Evolutionary conservation across 2,329 filamentous ascomycete genomes (phyloP).

Genomic region (Arthrobotrys pseudoclavata): DNA sequence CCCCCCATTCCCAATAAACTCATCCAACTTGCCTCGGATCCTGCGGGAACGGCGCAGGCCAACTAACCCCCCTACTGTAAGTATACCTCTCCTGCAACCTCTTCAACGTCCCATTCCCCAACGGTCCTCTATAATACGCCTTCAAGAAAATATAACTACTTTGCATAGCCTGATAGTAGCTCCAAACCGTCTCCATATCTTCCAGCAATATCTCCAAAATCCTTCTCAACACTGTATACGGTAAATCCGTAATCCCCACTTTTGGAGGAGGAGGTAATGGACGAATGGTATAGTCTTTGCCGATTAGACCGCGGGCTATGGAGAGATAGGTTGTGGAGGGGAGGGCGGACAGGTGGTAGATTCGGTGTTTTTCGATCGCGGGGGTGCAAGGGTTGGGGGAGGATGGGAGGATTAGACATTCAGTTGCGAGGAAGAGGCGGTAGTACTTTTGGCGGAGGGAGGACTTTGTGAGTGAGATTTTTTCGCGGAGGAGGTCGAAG

Average conservation of each 20-base stretch:
- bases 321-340: neutral
- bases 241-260: slow-evolving; percentile 32
- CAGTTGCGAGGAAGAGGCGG: slow-evolving; percentile 46
- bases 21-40: slow-evolving; percentile 46
- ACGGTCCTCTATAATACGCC: slow-evolving; percentile 29
- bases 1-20: no score
- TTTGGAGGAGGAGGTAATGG: slow-evolving; percentile 7
- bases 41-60: slow-evolving; percentile 42
- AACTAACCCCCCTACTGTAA: slow-evolving; percentile 41
- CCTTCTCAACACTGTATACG: slow-evolving; percentile 29
- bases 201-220: slow-evolving; percentile 35
- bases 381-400: neutral
- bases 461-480: neutral
- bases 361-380: slow-evolving; percentile 27
- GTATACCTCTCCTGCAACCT: slow-evolving; percentile 47
- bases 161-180: slow-evolving; percentile 36
- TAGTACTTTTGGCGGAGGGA: slow-evolving; percentile 30
- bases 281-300: slow-evolving; percentile 16
- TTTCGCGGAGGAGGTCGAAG: slow-evolving; percentile 43
- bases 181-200: slow-evolving; percentile 25
- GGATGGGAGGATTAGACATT: slow-evolving; percentile 17
- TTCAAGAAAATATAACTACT: slow-evolving; percentile 50
- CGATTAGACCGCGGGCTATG: slow-evolving; percentile 14
- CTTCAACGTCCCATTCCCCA: slow-evolving; percentile 32
- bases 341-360: neutral